A percentile compares a stretch with the other conserved stretches of the same genome.
Evolutionary conservation across 164 flowering plant species (phyloP).

Genomic region (Sextonia rubra): DNA sequence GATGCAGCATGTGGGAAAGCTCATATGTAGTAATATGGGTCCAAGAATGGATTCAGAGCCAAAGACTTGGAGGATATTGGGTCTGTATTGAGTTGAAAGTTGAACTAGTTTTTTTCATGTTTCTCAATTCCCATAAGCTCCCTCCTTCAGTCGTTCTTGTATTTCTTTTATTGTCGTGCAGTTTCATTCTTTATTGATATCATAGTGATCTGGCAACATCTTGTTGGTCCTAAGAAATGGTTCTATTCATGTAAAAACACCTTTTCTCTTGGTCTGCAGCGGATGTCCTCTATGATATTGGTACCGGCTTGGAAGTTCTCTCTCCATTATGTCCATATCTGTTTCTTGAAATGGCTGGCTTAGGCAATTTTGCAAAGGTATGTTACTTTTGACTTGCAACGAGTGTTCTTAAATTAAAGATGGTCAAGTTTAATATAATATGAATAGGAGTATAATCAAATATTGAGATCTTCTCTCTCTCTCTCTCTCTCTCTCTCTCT

Average conservation of each 20-base stretch:
- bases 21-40: constrained; percentile 93
- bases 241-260: constrained; percentile 7
- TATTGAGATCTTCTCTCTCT: background rate
- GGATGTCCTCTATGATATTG: constrained; percentile 92
- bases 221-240: background rate
- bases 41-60: constrained; percentile 99
- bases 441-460: background rate
- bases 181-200: background rate
- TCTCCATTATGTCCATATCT: constrained; percentile 94
- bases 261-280: constrained; percentile 48
- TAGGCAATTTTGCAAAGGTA: constrained; percentile 97
- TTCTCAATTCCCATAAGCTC: too few relatives aligned
- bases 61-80: constrained; percentile 89
- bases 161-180: too few relatives aligned
- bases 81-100: constrained; percentile 27
- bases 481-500: background rate
- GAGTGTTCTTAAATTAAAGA: background rate
- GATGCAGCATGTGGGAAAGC: constrained; percentile 94
- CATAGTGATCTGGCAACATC: background rate
- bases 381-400: background rate
- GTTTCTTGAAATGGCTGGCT: constrained; percentile 96
- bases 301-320: constrained; percentile 90
- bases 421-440: background rate
- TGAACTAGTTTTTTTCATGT: background rate
- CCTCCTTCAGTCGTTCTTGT: background rate